Evolutionary conservation across 345 rosid genomes (phyloP).

Genomic region (Citrus unshiu): DNA sequence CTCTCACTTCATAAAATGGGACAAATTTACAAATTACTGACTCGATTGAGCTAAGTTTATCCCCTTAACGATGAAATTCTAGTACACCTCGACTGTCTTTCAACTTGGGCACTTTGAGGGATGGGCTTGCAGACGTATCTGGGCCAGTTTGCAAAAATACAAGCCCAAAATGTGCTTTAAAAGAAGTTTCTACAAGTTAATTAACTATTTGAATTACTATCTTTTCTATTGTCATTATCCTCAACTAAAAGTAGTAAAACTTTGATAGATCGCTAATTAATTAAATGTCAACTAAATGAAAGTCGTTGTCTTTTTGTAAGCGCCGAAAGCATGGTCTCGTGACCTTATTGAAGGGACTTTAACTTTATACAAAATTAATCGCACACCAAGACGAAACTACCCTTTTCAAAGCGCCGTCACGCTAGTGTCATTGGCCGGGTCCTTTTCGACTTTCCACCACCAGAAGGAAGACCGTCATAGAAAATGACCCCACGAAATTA

Average conservation of each 20-base stretch:
- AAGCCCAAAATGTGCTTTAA: not conserved
- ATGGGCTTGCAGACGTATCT: not conserved
- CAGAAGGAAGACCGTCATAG: not conserved
- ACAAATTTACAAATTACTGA: too few species aligned
- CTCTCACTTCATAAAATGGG: too few species aligned
- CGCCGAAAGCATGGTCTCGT: not conserved
- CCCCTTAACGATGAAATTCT: too few species aligned
- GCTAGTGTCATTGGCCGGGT: not conserved
- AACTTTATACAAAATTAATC: not conserved
- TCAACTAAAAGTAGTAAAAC: not conserved
- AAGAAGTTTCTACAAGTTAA: too few species aligned
- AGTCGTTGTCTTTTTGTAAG: not conserved
- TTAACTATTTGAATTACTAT: too few species aligned
- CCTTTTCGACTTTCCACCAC: slow-evolving; percentile 11
- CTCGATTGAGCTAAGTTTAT: too few species aligned
- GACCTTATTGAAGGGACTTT: not conserved
- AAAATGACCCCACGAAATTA: not conserved
- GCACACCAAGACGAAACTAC: not conserved
- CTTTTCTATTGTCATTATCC: not conserved
- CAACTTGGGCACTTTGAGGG: not conserved
- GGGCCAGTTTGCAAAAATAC: not conserved
- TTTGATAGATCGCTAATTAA: not conserved
- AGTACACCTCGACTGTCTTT: too few species aligned
- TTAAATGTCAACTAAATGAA: not conserved
- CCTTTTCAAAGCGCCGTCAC: slow-evolving; percentile 2